These are phyloP conservation scores for Bryoerythrophyllum caledonicum DNA, from an alignment of 225 moss, liverwort and hornwort species.

Conservation along the genomic window DNA sequence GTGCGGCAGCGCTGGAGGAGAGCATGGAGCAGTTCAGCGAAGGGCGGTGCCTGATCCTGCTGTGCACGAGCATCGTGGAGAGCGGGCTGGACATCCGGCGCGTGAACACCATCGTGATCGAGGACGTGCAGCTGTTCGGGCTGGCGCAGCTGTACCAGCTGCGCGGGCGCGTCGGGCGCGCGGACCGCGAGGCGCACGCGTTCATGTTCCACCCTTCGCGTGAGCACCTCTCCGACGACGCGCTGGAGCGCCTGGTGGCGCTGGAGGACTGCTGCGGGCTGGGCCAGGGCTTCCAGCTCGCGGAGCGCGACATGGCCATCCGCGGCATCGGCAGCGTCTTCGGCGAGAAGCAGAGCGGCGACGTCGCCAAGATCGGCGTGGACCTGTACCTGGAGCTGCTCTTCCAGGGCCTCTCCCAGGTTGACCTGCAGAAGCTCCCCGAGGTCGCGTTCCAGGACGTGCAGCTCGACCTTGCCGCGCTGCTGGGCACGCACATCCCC, in stretches of 20 bases:
- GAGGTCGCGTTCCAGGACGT: constrained; percentile 64
- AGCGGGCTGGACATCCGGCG: constrained; percentile 86
- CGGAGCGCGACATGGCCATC: constrained; percentile 98
- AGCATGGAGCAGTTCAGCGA: constrained; percentile 93
- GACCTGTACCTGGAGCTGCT: constrained; percentile 95
- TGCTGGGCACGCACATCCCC: constrained; percentile 61
- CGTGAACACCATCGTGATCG: constrained; percentile 92
- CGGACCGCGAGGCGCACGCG: constrained; percentile 86
- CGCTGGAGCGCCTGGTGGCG: constrained; percentile 80
- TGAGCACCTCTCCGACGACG: constrained; percentile 84
- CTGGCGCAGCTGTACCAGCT: constrained; percentile 96
- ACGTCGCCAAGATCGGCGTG: constrained; percentile 88
- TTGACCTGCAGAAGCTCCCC: constrained; percentile 79
- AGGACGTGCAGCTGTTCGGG: constrained; percentile 92
- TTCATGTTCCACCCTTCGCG: constrained; percentile 88
- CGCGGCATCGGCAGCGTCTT: constrained; percentile 91
- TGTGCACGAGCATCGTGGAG: constrained; percentile 94
- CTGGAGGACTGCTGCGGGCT: constrained; percentile 87
- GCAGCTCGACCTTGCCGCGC: constrained; percentile 65
- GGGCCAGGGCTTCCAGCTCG: constrained; percentile 92
- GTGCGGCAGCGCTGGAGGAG: constrained; percentile 69
- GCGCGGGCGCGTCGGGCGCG: constrained; percentile 86
- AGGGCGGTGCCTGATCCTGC: constrained; percentile 75
- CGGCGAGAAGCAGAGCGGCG: constrained; percentile 95
- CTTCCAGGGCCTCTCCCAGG: constrained; percentile 90